phyloP scores from a whole-genome alignment of 192 early-diverging fungal genomes.

The Coemansia erecta region DNA sequence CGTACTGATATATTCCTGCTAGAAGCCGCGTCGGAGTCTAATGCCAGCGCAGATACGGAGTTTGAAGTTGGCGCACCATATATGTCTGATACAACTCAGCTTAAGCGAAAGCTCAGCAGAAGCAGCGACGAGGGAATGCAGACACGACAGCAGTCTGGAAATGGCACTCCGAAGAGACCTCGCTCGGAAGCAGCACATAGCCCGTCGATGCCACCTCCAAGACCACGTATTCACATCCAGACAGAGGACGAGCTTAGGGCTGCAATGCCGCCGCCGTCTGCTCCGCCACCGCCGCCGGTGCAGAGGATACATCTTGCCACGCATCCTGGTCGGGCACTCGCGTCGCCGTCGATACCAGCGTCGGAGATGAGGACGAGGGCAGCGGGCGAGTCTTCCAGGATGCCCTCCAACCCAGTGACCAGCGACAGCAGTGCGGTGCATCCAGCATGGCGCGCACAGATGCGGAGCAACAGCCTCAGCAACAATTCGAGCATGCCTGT shows the following conservation, averaged over 20 bases:
- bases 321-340: not conserved
- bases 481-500: conserved; percentile 1
- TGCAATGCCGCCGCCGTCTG: conserved; percentile 3
- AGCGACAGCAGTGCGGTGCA: not conserved
- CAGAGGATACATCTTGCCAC: not conserved
- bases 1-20: not conserved
- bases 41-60: not conserved
- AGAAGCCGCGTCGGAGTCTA: not conserved
- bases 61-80: not conserved
- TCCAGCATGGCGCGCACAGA: conserved; percentile 1
- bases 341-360: not conserved
- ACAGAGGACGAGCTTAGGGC: not conserved
- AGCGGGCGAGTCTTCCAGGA: not conserved
- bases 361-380: not conserved
- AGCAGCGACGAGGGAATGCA: not conserved
- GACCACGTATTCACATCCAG: not conserved
- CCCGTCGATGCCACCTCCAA: not conserved
- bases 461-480: conserved; percentile 9
- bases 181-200: conserved; percentile 7
- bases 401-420: not conserved
- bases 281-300: no score
- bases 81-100: not conserved
- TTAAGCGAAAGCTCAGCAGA: conserved; percentile 13
- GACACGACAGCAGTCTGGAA: not conserved
- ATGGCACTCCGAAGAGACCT: not conserved